These are phyloP conservation scores for Magnaporthales sp. DNA, from an alignment of 2,329 filamentous ascomycete species.

Conservation along the genomic window DNA sequence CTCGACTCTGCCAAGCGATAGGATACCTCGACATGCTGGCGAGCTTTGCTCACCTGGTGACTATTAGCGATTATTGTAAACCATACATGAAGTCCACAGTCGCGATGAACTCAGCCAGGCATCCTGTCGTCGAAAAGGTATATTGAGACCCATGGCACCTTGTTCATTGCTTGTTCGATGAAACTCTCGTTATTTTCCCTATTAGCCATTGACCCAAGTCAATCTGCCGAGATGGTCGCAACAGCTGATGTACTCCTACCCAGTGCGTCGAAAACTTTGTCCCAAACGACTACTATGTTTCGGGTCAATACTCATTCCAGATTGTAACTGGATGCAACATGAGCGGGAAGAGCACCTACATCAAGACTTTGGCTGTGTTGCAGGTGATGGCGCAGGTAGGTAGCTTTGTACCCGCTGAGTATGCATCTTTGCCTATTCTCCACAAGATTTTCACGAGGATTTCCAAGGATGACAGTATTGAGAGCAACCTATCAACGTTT, in stretches of 20 bases:
- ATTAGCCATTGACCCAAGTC: neutral
- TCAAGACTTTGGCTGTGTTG: slow-evolving; percentile 73
- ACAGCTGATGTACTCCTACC: neutral
- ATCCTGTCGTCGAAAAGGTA: slow-evolving; percentile 69
- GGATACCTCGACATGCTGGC: slow-evolving; percentile 80
- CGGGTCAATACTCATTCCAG: slow-evolving; percentile 73
- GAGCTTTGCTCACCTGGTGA: slow-evolving; percentile 67
- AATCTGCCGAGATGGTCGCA: neutral
- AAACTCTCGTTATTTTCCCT: neutral
- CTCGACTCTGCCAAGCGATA: slow-evolving; percentile 78
- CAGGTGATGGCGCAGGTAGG: slow-evolving; percentile 92
- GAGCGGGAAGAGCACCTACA: slow-evolving; percentile 96
- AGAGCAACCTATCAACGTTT: slow-evolving; percentile 89
- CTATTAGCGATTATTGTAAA: slow-evolving; percentile 43
- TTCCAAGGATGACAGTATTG: slow-evolving; percentile 78
- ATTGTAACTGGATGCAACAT: slow-evolving; percentile 96
- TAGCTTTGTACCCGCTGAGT: slow-evolving; percentile 79
- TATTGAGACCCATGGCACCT: neutral
- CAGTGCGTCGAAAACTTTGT: slow-evolving; percentile 50
- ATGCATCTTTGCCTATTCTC: slow-evolving; percentile 71
- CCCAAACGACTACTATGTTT: slow-evolving; percentile 85
- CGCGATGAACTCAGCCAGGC: slow-evolving; percentile 65
- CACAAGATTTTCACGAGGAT: slow-evolving; percentile 81
- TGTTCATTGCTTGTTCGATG: neutral
- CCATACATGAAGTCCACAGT: slow-evolving; percentile 62